These are phyloP conservation scores for Clohesyomyces aquaticus DNA, from an alignment of 495 filamentous ascomycete species.

Conservation along the genomic window DNA sequence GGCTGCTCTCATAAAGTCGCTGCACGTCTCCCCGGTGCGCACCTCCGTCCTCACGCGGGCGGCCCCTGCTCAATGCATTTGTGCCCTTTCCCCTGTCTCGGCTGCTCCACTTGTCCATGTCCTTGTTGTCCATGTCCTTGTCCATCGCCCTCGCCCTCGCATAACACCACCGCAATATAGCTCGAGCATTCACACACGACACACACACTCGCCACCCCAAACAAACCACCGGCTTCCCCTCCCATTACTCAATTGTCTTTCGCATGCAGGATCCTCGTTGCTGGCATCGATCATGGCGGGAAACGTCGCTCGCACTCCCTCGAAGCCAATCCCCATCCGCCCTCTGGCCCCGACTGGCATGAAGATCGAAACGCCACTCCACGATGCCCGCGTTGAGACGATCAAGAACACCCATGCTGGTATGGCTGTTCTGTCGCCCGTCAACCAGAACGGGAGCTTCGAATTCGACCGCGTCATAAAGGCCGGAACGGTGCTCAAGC, in stretches of 20 bases:
- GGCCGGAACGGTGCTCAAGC: conserved; percentile 79
- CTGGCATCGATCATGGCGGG: conserved; percentile 31
- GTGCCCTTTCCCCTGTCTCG: conserved; percentile 22
- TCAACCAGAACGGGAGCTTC: conserved; percentile 94
- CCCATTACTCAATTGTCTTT: conserved; percentile 5
- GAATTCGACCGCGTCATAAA: conserved; percentile 93
- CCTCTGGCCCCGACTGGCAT: conserved; percentile 17
- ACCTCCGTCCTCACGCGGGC: conserved; percentile 4
- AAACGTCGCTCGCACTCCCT: conserved; percentile 12
- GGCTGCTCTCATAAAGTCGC: neutral
- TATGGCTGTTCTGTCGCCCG: conserved; percentile 69
- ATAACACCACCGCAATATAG: conserved; percentile 15
- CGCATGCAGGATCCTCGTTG: conserved; percentile 13
- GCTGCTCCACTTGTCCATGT: conserved; percentile 22
- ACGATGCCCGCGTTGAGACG: conserved; percentile 25
- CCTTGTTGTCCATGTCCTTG: too few relatives aligned
- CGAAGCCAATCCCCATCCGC: conserved; percentile 19
- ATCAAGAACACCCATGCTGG: conserved; percentile 54
- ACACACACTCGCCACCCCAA: too few relatives aligned
- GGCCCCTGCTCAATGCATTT: conserved; percentile 14
- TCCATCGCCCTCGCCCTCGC: too few relatives aligned
- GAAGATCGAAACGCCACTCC: conserved; percentile 32
- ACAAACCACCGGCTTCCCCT: too few relatives aligned
- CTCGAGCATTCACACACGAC: neutral
- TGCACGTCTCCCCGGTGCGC: neutral